Evolutionary conservation across 805 yeast species (phyloP), one percentile per base, ranked within the genome.

Genomic region (Starmerella asiatica): DNA sequence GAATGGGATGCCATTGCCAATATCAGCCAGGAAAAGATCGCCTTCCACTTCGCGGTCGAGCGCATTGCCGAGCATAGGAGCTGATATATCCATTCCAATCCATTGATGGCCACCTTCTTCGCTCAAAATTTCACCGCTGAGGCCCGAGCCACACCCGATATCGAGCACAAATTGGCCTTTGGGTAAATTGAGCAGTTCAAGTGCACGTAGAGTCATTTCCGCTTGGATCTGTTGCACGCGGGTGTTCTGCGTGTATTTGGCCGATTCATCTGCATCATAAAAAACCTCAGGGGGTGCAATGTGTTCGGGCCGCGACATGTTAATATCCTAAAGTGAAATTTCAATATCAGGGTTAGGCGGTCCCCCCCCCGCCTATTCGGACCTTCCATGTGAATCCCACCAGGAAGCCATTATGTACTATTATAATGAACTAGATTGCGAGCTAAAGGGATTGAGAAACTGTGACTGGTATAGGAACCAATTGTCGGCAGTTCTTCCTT

Each of bases 211-310:
- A 0, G 98, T 85, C 98, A 91, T 91, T 57, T 83, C 81, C 2
- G 97, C 97, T 61, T 91, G 98, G 54, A 91, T 91, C 57, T 86
- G 95, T 64, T 91, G 98, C 36, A 91, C 95, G 69, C 98, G 91
- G 4, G 95, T 80, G 4, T 94, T 82, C 2, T 79, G 69, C 0
- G 97, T 91, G 60, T 91, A 91, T 56, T 91, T 91, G 48, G 69
- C 67, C 0, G 97, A 81, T 60, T 91, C 98, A 1, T 74, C 61
- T 40, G 86, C 96, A 67, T 85, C 80, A 59, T 91, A 91, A 57
- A 88, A 91, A 44, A 86, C 71, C 63, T 86, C 97, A 30, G 97
- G 95, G 21, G 97, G 97, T 12, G 97, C 97, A 46, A 85, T 67
- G 53, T 83, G 83, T 63, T 86, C 97, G 50, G 97, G 97, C 65